These are phyloP conservation scores for Phytophthora capsici DNA, from an alignment of 352 stramenopile species.

Conservation along the genomic window DNA sequence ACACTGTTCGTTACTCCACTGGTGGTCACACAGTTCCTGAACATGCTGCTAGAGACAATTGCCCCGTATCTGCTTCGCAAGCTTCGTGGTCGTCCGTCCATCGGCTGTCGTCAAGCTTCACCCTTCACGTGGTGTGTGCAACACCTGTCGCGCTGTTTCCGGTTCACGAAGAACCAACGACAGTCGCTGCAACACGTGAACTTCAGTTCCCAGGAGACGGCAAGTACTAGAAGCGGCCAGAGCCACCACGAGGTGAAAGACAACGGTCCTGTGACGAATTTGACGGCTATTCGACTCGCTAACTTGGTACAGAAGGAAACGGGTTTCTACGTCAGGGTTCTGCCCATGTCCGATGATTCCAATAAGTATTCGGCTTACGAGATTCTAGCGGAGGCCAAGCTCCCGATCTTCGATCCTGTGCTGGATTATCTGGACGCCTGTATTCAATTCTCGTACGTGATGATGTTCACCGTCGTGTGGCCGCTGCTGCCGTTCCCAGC, in stretches of 20 bases:
- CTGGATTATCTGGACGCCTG: slow-evolving; percentile 89
- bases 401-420: slow-evolving; percentile 84
- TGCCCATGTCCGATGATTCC: slow-evolving; percentile 78
- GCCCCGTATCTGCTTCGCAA: slow-evolving; percentile 86
- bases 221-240: slow-evolving; percentile 7
- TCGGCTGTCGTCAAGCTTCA: slow-evolving; percentile 66
- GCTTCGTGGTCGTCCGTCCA: slow-evolving; percentile 67
- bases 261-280: slow-evolving; percentile 32
- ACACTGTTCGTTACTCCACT: slow-evolving; percentile 90
- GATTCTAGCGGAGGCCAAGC: slow-evolving; percentile 83
- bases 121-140: slow-evolving; percentile 63
- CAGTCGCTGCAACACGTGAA: slow-evolving; percentile 22
- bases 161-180: slow-evolving; percentile 31
- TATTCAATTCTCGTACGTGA: slow-evolving; percentile 91
- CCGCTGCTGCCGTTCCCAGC: slow-evolving; percentile 85
- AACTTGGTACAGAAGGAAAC: slow-evolving; percentile 76
- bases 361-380: slow-evolving; percentile 90
- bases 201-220: slow-evolving; percentile 20
- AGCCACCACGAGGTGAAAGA: slow-evolving; percentile 27
- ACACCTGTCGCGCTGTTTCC: slow-evolving; percentile 50
- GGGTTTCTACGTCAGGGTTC: slow-evolving; percentile 67
- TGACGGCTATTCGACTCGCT: slow-evolving; percentile 71
- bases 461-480: slow-evolving; percentile 93
- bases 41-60: slow-evolving; percentile 89
- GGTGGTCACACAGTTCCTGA: slow-evolving; percentile 89